Evolutionary conservation across 352 stramenopile species (phyloP).

Genomic region (Globisporangium middletonii): DNA sequence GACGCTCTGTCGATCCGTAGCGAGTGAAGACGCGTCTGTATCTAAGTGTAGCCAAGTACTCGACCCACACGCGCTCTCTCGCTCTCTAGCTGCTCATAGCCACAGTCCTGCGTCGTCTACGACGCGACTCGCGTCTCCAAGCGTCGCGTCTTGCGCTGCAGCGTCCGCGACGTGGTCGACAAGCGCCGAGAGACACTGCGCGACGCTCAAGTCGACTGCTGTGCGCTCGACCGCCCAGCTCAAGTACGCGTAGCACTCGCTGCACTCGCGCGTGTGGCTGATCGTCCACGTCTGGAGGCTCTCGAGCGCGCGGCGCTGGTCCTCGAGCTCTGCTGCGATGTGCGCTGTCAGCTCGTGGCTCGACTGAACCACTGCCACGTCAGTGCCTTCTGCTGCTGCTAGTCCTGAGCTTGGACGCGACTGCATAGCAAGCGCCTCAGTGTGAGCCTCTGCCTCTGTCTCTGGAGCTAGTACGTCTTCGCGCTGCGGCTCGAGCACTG

Average conservation of each 20-base stretch:
- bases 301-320: conserved; percentile 13
- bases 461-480: neutral
- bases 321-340: neutral
- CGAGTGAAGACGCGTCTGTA: neutral
- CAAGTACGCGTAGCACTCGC: conserved; percentile 48
- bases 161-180: conserved; percentile 28
- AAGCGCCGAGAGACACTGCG: conserved; percentile 17
- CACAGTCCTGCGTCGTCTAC: neutral
- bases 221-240: conserved; percentile 32
- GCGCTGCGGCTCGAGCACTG: neutral
- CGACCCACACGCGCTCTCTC: neutral
- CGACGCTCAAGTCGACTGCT: conserved; percentile 21
- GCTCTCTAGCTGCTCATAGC: neutral
- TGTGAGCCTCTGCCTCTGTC: neutral
- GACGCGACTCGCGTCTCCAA: too few relatives aligned
- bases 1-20: neutral
- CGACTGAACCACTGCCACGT: too few relatives aligned
- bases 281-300: conserved; percentile 34
- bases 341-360: too few relatives aligned
- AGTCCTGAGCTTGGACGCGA: neutral
- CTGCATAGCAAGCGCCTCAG: neutral
- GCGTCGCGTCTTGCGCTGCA: conserved; percentile 1
- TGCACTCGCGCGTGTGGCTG: conserved; percentile 41
- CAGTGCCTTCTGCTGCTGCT: conserved; percentile 5
- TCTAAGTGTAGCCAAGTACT: neutral